Evolutionary conservation across 495 filamentous ascomycete species (phyloP).

Genomic region (Aspergillus biplanus): DNA sequence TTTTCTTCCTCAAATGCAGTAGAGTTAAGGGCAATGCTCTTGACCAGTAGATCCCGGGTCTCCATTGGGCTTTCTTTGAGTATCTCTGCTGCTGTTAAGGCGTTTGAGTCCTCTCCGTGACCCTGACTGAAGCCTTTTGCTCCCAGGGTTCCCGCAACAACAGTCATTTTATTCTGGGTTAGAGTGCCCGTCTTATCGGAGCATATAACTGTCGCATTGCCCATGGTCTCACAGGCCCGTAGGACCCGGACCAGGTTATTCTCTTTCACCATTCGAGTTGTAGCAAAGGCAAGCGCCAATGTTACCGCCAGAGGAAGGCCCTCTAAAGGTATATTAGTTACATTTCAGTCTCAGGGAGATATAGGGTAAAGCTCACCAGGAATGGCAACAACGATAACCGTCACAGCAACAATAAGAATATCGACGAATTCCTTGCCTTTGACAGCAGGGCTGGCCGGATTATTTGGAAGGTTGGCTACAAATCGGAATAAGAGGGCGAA

Average conservation of each 20-base stretch:
- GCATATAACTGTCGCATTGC: constrained; percentile 70
- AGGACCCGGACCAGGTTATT: constrained; percentile 70
- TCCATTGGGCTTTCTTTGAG: constrained; percentile 45
- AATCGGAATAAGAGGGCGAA: constrained; percentile 66
- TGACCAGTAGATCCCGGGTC: constrained; percentile 53
- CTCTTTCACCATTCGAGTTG: constrained; percentile 70
- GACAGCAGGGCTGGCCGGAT: constrained; percentile 50
- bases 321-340: constrained; percentile 37
- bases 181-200: constrained; percentile 73
- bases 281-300: constrained; percentile 70
- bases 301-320: constrained; percentile 70
- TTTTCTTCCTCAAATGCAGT: constrained; percentile 67
- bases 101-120: constrained; percentile 25
- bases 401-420: constrained; percentile 72
- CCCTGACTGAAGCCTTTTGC: constrained; percentile 56
- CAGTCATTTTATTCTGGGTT: constrained; percentile 75
- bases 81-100: constrained; percentile 31
- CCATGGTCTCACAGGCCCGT: constrained; percentile 72
- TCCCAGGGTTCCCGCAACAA: constrained; percentile 64
- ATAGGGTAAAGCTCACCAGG: constrained; percentile 42
- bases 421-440: constrained; percentile 67
- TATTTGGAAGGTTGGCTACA: constrained; percentile 54
- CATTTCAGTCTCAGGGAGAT: background rate
- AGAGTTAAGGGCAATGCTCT: constrained; percentile 68
- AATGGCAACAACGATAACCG: constrained; percentile 72